Base-by-base conservation (phyloP, 1,284 basidiomycete species). In the Rugosomyces carneus region DNA sequence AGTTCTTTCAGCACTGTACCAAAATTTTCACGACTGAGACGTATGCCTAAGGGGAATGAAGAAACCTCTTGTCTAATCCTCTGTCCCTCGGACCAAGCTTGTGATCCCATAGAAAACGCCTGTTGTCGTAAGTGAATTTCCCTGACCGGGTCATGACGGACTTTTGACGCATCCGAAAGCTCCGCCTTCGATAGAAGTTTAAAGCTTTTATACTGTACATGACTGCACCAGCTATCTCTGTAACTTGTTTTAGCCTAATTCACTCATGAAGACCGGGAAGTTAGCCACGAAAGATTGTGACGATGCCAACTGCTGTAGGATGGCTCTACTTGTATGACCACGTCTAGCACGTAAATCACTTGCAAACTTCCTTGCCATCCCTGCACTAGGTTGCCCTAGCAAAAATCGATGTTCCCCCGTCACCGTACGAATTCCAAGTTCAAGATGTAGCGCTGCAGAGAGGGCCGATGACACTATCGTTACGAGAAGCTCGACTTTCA, bases 101-200 rank as follows among this genome's bases (percentile, higher is more conserved):
- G 87, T 55, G 68, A 82, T 53, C 81, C 83, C 15, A 65, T 66
- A 37, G 81, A 87, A 57, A 81, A 87, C 53, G 76, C 84, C 1
- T 89, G 87, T 61, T 90, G 87, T 63, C 86, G 86, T 89, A 61
- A 70, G 86, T 78, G n/a, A 47, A 16, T 10, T 16, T n/a, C 9
- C 10, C 20, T 36, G 7, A 16, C 9, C 5, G 0, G n/a, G 23
- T 6, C 18, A 27, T 35, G 24, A 19, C 15, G 21, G 11, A 5
- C 16, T 1, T 37, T 31, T 50, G 9, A 31, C 0, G 13, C 13
- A 13, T 9, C 21, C n/a, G 5, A 31, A 42, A 66, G 78, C 81
- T 26, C 80, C 80, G 32, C 69, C 71, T 9, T 39, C 69, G 16
- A 49, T 62, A 2, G 68, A 74, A 29, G 79, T 70, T 20, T 77